Evolutionary conservation across 2,329 filamentous ascomycete genomes (phyloP).

Genomic region (Chaetomiaceae sp.): DNA sequence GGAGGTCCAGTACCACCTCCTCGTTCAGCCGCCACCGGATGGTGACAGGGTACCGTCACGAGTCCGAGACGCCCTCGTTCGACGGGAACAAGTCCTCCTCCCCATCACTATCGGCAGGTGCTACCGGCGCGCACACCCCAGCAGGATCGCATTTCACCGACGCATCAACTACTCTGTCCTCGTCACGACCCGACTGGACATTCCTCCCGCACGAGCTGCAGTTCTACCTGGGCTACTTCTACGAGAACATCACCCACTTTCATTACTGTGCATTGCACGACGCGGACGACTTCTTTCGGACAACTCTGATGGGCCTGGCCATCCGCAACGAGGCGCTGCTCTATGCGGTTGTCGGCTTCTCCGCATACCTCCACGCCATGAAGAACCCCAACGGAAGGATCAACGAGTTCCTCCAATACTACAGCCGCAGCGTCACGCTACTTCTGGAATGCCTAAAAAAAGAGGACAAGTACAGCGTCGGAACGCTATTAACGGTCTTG

Average conservation of each 20-base stretch:
- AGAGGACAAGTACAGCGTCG: conserved; percentile 63
- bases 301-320: conserved; percentile 64
- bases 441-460: conserved; percentile 66
- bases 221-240: conserved; percentile 73
- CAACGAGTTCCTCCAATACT: conserved; percentile 78
- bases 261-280: conserved; percentile 77
- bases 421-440: conserved; percentile 78
- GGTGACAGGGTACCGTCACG: conserved; percentile 34
- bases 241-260: conserved; percentile 68
- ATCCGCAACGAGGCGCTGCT: conserved; percentile 70
- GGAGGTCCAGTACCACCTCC: conserved; percentile 35
- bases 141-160: conserved; percentile 28
- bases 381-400: conserved; percentile 65
- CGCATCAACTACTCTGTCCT: conserved; percentile 20
- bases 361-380: conserved; percentile 78
- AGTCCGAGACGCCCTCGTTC: conserved; percentile 49
- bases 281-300: conserved; percentile 65
- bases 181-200: conserved; percentile 42
- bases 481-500: conserved; percentile 78
- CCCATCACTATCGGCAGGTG: conserved; percentile 44
- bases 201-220: conserved; percentile 64
- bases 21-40: conserved; percentile 32
- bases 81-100: conserved; percentile 48
- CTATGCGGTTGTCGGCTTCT: conserved; percentile 80
- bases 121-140: conserved; percentile 32